Percentiles rank a stretch among this genome's conserved stretches.
phyloP scores from a whole-genome alignment of 345 rosid species.

The Fremontodendron californicum region DNA sequence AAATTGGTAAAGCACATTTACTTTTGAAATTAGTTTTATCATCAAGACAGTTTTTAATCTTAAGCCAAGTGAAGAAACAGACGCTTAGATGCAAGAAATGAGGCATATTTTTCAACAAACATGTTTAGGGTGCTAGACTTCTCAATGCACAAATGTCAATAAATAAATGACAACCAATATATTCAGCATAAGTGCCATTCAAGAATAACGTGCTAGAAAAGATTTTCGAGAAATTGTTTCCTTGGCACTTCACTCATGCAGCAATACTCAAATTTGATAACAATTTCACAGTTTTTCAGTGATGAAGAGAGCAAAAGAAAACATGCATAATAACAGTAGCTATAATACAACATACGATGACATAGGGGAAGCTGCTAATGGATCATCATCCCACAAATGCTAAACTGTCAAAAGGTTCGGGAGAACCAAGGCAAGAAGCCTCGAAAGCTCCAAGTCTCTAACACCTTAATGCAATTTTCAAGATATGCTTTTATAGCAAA shows the following conservation, averaged over 20 bases:
- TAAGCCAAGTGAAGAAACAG: background rate
- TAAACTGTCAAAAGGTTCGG: background rate
- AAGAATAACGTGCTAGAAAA: background rate
- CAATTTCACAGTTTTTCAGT: background rate
- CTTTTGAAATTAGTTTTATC: background rate
- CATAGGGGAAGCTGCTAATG: background rate
- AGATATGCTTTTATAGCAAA: background rate
- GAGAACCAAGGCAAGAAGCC: background rate
- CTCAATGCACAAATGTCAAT: background rate
- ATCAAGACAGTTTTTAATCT: background rate
- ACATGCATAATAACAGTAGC: background rate
- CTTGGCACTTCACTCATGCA: background rate
- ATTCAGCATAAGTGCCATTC: background rate
- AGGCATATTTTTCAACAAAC: background rate
- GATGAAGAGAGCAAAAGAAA: background rate
- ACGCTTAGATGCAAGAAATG: background rate
- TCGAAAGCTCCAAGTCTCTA: background rate
- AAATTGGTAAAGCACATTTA: background rate
- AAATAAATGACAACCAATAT: background rate
- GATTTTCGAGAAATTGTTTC: background rate
- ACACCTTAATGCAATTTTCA: background rate
- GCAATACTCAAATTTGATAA: background rate
- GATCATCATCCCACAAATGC: slow-evolving; percentile 3
- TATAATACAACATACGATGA: background rate
- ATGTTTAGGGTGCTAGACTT: background rate